Evolutionary conservation across 768 basidiomycete species (phyloP), one percentile per base, ranked within the genome.

Genomic region (Suillus ampliporus): DNA sequence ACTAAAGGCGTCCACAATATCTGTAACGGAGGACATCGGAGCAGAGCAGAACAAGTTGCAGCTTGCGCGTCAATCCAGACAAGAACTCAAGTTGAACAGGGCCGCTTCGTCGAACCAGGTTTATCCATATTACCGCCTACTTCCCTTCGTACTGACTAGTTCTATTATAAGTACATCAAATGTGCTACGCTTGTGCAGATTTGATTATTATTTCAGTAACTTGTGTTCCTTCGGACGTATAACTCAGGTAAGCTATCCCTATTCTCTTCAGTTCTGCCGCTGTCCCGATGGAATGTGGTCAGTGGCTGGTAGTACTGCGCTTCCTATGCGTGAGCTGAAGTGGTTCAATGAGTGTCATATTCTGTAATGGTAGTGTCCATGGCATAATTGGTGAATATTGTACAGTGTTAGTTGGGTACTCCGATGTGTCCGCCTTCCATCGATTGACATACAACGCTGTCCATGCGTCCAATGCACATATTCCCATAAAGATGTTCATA

Each of bases 341-440:
- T 26, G 17, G 26, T 40, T n/a, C 23, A 38, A 19, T 26, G 23
- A 37, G 5, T 38, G 23, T 26, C 23, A 38, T 54, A 56, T 38
- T 26, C 23, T 3, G 53, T 26, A 40, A 38, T 38, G 53, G 26
- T 38, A 54, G 38, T 56, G 35, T 38, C 21, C 35, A 54, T 54
- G 21, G 59, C 58, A 54, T 34, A 62, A 61, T 57, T 58, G 54
- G 46, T 71, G 66, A 61, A 56, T 74, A 74, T 64, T 76, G 48
- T 74, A 76, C 71, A 76, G 63, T 66, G 65, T 56, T 34, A 64
- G 62, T 52, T 63, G 37, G 44, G 48, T 46, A 64, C 53, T 58
- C 37, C 15, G 62, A 65, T 43, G 9, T 2, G n/a, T 21, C 17
- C n/a, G 35, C 35, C 37, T 26, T 21, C 37, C 15, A 5, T 21